Conservation (phyloP, 2,329 filamentous ascomycete genomes). For the Colletotrichum endophyticum region DNA sequence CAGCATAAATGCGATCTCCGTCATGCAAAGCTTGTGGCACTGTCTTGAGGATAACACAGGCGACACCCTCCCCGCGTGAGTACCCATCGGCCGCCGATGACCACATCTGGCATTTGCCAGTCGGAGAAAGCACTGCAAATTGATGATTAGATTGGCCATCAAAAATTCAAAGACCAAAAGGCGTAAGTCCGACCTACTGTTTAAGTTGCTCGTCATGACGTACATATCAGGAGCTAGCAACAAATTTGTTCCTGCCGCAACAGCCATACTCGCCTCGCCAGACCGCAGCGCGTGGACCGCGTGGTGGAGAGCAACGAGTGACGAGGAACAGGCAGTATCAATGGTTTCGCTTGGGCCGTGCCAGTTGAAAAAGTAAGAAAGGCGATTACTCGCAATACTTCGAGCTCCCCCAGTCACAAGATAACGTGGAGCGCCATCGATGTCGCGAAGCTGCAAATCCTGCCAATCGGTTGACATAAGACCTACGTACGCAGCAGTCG, state of each 20-base stretch:
- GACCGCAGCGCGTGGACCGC: constrained; percentile 38
- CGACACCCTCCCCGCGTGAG: constrained; percentile 56
- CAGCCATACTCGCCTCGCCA: constrained; percentile 31
- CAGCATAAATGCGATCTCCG: constrained; percentile 26
- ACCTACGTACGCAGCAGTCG: constrained; percentile 23
- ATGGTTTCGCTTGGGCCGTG: constrained; percentile 44
- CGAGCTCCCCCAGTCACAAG: constrained; percentile 35
- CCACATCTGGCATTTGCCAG: constrained; percentile 40
- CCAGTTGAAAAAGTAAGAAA: constrained; percentile 45
- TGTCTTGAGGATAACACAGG: constrained; percentile 50
- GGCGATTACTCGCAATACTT: constrained; percentile 40
- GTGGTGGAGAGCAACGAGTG: constrained; percentile 44
- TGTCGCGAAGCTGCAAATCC: constrained; percentile 27
- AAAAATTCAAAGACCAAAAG: too few relatives aligned
- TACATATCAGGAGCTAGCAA: not conserved
- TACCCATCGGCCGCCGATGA: constrained; percentile 54
- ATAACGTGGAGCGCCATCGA: constrained; percentile 26
- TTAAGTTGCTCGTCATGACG: constrained; percentile 16
- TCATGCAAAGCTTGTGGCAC: constrained; percentile 44
- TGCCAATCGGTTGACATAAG: constrained; percentile 29
- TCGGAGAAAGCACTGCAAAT: constrained; percentile 38
- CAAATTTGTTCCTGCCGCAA: constrained; percentile 33
- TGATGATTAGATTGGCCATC: not conserved
- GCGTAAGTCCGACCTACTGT: not conserved
- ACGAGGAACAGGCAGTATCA: constrained; percentile 50